Evolutionary conservation across 75 land plant species (phyloP).

Genomic region (Sequoia sempervirens): DNA sequence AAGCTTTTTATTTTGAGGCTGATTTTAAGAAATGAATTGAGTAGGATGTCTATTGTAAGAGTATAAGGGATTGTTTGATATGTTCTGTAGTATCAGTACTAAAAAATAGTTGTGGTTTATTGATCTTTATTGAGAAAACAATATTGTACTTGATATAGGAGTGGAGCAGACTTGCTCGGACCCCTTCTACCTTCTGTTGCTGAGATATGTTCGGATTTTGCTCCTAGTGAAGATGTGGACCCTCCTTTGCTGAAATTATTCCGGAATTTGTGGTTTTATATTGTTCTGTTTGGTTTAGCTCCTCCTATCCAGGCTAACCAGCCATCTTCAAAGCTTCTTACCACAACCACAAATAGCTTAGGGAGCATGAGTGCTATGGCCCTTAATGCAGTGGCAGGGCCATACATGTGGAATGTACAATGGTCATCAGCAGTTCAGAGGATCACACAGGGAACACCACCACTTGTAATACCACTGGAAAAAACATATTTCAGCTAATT

Average conservation of each 20-base stretch:
- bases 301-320: conserved; percentile 84
- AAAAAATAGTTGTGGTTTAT: neutral
- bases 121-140: neutral
- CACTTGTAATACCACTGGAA: conserved; percentile 62
- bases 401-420: conserved; percentile 79
- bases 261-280: conserved; percentile 95
- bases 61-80: neutral
- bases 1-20: neutral
- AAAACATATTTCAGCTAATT: neutral
- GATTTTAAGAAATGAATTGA: neutral
- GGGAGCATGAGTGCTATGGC: conserved; percentile 69
- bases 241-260: conserved; percentile 84
- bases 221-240: conserved; percentile 65
- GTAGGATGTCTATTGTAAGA: neutral
- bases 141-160: conserved; percentile 42
- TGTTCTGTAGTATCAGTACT: neutral
- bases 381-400: conserved; percentile 85
- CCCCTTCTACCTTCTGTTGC: conserved; percentile 97
- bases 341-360: conserved; percentile 48
- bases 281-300: conserved; percentile 93
- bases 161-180: conserved; percentile 96
- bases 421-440: conserved; percentile 81
- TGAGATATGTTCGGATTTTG: conserved; percentile 93
- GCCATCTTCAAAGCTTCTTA: conserved; percentile 36
- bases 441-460: conserved; percentile 89